Base-by-base conservation (phyloP, 2,329 filamentous ascomycete species). In the Verticillium nubilum region DNA sequence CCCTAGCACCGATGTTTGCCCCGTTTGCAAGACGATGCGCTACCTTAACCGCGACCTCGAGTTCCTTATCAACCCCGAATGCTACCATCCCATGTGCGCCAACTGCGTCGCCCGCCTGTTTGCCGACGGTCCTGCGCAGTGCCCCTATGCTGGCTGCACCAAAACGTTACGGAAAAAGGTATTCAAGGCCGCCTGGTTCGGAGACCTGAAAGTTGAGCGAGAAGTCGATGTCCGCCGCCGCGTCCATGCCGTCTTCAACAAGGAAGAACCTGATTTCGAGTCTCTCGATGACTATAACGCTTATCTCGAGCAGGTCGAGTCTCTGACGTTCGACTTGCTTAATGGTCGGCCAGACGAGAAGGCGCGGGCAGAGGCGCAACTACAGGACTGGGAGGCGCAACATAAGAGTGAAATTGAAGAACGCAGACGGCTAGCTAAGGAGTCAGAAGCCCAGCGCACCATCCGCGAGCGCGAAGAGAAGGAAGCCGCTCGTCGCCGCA, bases 51-150 rank as follows among this genome's bases (percentile, higher is more conserved):
- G 87, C 62, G 89, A 92, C 77, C 93, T 99, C 85, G 85, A 89
- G 65, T 98, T 99, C 77, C 89, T 95, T 67, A 93, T 99, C 78
- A 97, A 98, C 74, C 92, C 94, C 9, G 92, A 96, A 80, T 99
- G 95, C 84, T 99, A 99, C 80, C 95, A 99, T 81, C 92, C 92
- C 67, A 98, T 99, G 91, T 99, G 95, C 80, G 89, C 92, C 73
- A 93, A 91, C 60, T 99, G 95, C 78, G 93, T 98, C 50, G 90
- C 94, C 74, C 90, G 94, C 59, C 91, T 98, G 68, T 99, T 98
- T 82, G 90, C 89, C 35, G 88, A 91, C 59, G 95, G 95, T 0
- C 95, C 95, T 0, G 91, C 92, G 59, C 90, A 92, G 62, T 99
- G 96, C 71, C 95, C 95, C 1, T 91, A 97, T 60, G 91, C 91